These are phyloP conservation scores for Lobulomyces angularis DNA, from an alignment of 192 early-diverging fungal species.

Conservation along the genomic window DNA sequence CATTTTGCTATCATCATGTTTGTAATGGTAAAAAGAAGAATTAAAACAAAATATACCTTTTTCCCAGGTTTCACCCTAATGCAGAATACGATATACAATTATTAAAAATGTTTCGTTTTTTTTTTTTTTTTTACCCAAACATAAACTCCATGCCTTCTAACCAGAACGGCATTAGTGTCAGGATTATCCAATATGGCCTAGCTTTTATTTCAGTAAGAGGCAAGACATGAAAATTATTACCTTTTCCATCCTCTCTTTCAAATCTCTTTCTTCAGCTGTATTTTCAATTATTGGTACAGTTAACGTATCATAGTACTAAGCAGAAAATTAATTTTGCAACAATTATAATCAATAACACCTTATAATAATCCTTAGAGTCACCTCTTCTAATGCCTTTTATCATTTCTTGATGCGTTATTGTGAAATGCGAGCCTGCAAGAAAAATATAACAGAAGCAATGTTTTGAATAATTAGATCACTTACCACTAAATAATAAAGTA, in stretches of 20 bases:
- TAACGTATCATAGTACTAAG: slow-evolving; percentile 71
- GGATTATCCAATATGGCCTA: slow-evolving; percentile 78
- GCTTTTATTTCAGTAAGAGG: not conserved
- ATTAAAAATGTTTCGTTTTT: too few species aligned
- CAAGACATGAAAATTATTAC: slow-evolving; percentile 14
- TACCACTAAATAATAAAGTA: slow-evolving; percentile 65
- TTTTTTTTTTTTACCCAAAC: too few species aligned
- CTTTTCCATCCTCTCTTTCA: slow-evolving; percentile 72
- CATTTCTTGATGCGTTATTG: slow-evolving; percentile 95
- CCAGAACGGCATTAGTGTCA: slow-evolving; percentile 86
- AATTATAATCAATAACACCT: too few species aligned
- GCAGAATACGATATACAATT: too few species aligned
- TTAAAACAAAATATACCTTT: slow-evolving; percentile 36
- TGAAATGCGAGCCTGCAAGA: slow-evolving; percentile 57
- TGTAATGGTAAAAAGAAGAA: not conserved
- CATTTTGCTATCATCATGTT: slow-evolving; percentile 54
- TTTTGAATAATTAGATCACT: too few species aligned
- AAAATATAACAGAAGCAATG: too few species aligned
- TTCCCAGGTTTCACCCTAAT: slow-evolving; percentile 97
- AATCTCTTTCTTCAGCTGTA: slow-evolving; percentile 82
- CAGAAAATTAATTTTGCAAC: too few species aligned
- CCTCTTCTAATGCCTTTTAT: slow-evolving; percentile 93
- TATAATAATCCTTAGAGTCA: slow-evolving; percentile 41
- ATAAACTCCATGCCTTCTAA: too few species aligned
- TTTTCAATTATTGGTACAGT: slow-evolving; percentile 94